Conservation (phyloP, 2,329 filamentous ascomycete species). For the Triangularia verruculosa region DNA sequence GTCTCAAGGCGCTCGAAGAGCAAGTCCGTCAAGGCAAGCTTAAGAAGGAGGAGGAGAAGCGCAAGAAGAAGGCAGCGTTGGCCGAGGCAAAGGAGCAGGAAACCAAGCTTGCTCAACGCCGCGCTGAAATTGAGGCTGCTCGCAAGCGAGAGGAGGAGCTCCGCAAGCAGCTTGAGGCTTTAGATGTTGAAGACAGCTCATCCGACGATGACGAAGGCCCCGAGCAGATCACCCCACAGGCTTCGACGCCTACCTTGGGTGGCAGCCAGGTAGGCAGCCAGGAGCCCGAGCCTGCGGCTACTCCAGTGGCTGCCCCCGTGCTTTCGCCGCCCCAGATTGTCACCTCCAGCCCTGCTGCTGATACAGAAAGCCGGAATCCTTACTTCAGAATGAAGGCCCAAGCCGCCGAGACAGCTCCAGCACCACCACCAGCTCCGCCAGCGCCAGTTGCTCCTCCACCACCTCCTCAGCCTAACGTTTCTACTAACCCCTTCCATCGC, state of each 20-base stretch:
- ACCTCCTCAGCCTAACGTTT: constrained; percentile 48
- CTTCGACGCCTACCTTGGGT: constrained; percentile 55
- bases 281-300: constrained; percentile 51
- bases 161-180: constrained; percentile 76
- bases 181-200: constrained; percentile 70
- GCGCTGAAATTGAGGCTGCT: constrained; percentile 88
- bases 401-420: constrained; percentile 52
- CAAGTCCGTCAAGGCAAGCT: constrained; percentile 91
- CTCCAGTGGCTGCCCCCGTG: constrained; percentile 45
- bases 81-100: constrained; percentile 89
- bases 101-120: constrained; percentile 74
- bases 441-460: constrained; percentile 42
- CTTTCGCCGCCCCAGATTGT: constrained; percentile 50
- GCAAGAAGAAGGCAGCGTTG: constrained; percentile 81
- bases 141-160: constrained; percentile 87
- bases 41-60: constrained; percentile 95
- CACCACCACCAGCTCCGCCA: constrained; percentile 41
- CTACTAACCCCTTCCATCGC: constrained; percentile 96
- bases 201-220: constrained; percentile 80
- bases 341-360: constrained; percentile 51
- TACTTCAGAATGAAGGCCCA: constrained; percentile 89
- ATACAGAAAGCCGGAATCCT: constrained; percentile 85
- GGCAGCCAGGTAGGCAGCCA: constrained; percentile 52
- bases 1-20: constrained; percentile 85
- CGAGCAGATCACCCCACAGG: constrained; percentile 63